Conservation (phyloP, 371 early-diverging fungal genomes). For the Mucor irregularis region DNA sequence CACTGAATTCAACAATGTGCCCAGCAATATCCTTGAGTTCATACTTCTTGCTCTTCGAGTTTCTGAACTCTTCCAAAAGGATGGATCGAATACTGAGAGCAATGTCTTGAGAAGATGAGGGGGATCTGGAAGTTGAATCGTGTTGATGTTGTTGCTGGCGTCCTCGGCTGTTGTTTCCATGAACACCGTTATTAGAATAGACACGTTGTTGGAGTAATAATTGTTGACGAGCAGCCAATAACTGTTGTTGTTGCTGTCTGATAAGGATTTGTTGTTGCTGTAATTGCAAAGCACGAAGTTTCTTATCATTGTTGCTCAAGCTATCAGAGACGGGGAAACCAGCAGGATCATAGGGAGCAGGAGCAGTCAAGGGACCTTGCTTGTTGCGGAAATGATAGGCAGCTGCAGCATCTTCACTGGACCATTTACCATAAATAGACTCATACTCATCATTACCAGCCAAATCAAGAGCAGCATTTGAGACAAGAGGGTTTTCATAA, state of each 20-base stretch:
- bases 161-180: background rate
- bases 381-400: constrained; percentile 25
- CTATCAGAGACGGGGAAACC: constrained; percentile 19
- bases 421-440: constrained; percentile 18
- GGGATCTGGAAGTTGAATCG: too few species aligned
- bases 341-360: constrained; percentile 26
- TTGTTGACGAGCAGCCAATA: constrained; percentile 50
- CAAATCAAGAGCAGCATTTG: constrained; percentile 8
- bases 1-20: constrained; percentile 94
- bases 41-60: constrained; percentile 90
- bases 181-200: background rate
- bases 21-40: constrained; percentile 92
- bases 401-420: constrained; percentile 20
- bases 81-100: constrained; percentile 55
- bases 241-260: constrained; percentile 53
- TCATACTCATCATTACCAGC: constrained; percentile 16
- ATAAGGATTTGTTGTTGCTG: constrained; percentile 54
- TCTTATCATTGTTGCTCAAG: constrained; percentile 35
- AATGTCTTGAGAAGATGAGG: constrained; percentile 8
- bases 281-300: constrained; percentile 52
- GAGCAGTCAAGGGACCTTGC: constrained; percentile 31
- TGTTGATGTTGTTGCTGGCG: background rate
- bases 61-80: constrained; percentile 91
- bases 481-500: background rate
- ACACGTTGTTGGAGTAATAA: constrained; percentile 42